Base-by-base conservation (phyloP, 2,329 filamentous ascomycete genomes). In the Colletotrichum sp. region DNA sequence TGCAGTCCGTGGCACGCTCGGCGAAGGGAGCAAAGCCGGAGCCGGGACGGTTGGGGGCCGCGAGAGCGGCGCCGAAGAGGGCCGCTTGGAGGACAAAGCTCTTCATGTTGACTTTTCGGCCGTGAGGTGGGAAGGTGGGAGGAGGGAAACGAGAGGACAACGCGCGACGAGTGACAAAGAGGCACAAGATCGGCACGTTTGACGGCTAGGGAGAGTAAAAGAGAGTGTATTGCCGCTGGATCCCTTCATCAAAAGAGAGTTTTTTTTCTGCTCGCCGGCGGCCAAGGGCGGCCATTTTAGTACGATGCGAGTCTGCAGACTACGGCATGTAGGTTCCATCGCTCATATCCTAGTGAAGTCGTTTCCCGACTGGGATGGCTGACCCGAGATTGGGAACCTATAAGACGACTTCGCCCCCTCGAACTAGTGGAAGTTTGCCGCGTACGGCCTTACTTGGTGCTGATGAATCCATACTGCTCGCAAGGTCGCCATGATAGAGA, bases 1-100 rank as follows among this genome's bases (percentile, higher is more conserved):
- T 85, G 80, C 87, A 89, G 8, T 75, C 57, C 60, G 85, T 34
- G 82, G 87, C 87, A 86, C 88, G 69, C 63, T 68, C 44, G 16
- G 55, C 8, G 36, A 68, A 24, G n/a, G 39, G 13, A 24, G 8
- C 66, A 12, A 60, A 18, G 28, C 59, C 68, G 28, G n/a, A 36
- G 21, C 59, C 24, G 12, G 26, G 16, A 30, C 49, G 60, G 60
- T 66, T 68, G 55, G 69, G 73, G 21, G 63, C 69, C 28, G 73
- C 73, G 24, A 76, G 30, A 7, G 73, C 73, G 32, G 63, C 73
- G 28, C 73, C 73, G 57, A 59, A 70, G 9, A 76, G 55, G n/a
- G 39, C 63, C 73, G 57, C 57, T 26, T 49, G 63, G 44, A 76
- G 64, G 32, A 76, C 69, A 76, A 65, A 72, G 57, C 73, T 72